A percentile compares a stretch with the other conserved stretches of the same genome.
Conservation (phyloP, 148 eudicot genomes). For the Silene uniflora region DNA sequence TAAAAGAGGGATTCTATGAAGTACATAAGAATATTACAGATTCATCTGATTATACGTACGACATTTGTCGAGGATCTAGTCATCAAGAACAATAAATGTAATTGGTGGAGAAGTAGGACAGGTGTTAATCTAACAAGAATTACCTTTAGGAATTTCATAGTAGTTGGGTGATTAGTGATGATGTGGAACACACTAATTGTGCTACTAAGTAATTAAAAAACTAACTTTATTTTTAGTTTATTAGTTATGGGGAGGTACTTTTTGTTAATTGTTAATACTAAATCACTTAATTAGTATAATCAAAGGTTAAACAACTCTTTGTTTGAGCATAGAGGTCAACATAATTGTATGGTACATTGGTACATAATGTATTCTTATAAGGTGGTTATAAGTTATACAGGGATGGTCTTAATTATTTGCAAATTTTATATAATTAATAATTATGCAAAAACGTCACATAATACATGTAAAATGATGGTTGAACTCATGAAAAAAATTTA, state of each 20-base stretch:
- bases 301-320: background rate
- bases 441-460: too few relatives aligned
- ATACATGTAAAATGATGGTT: too few relatives aligned
- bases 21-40: background rate
- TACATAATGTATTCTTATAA: too few relatives aligned
- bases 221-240: background rate
- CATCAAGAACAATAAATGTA: background rate
- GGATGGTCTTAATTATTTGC: too few relatives aligned
- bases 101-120: background rate
- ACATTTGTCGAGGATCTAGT: background rate
- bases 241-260: background rate
- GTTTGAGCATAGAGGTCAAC: background rate
- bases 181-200: background rate
- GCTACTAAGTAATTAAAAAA: background rate
- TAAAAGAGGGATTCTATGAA: background rate
- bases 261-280: too few relatives aligned
- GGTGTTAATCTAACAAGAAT: background rate
- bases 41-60: background rate
- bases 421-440: too few relatives aligned
- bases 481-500: too few relatives aligned
- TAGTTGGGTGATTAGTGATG: background rate
- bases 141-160: background rate
- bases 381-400: too few relatives aligned
- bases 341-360: too few relatives aligned
- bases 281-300: background rate